Base-by-base conservation (phyloP, 164 flowering plant species). In the Tinospora cordifolia region DNA sequence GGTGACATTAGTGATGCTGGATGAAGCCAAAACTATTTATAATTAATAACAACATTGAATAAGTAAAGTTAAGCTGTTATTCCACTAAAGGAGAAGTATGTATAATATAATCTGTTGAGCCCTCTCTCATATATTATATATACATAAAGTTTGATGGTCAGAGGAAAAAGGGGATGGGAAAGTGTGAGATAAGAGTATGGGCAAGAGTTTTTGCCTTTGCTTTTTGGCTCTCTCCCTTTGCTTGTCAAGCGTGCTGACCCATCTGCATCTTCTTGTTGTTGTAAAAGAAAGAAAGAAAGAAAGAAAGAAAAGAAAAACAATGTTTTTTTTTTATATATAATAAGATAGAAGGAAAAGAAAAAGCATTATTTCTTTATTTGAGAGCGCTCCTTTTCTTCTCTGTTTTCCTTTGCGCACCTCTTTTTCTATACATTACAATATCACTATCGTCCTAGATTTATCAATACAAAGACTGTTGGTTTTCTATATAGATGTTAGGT, bases 171-270 rank as follows among this genome's bases (percentile, higher is more conserved):
- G 74, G 74, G 74, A 79, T 79, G 79, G 86, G 84, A 75, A 83
- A 81, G 78, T 78, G 85, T 88, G 90, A 85, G 77, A 83, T 73
- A 77, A 81, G 83, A 79, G 87, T 60, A 84, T 84, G 92, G 87
- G 88, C 84, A 82, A 81, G 49, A 76, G 15, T 8, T 22, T 51
- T 76, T 75, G 51, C 66, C 78, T 79, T 78, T 78, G 65, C 79
- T 67, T 77, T 78, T 71, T 8, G 39, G 69, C 73, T 51, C 65
- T 72, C 63, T 76, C 57, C 51, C 73, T 75, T 78, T 40, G n/a
- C 68, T 72, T 73, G 60, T 67, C 69, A 39, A 66, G 79, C 83
- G 66, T 78, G 78, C 80, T 76, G 77, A 72, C 72, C 75, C 69
- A 59, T 72, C 65, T 62, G 54, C 69, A 68, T 69, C 44, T 63